Conservation (phyloP, 1,284 basidiomycete genomes). For the Irpex sp. region DNA sequence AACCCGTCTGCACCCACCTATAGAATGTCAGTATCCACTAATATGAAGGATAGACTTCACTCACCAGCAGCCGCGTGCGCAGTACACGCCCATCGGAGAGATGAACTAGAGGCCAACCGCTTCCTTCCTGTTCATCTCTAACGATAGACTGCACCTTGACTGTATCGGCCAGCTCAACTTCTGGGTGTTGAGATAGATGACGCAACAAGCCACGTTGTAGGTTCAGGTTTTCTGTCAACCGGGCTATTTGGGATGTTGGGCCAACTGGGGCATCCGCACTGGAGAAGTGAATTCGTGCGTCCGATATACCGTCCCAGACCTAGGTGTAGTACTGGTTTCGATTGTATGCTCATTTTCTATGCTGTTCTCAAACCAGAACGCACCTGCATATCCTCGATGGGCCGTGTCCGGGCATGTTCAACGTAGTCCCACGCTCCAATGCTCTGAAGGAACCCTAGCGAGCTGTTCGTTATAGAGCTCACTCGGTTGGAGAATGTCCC, state of each 20-base stretch:
- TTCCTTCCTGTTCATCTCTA: conserved; percentile 37
- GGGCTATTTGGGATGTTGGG: conserved; percentile 46
- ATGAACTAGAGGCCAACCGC: conserved; percentile 71
- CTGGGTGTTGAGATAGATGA: conserved; percentile 39
- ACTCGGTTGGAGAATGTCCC: conserved; percentile 82
- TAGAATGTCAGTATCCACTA: conserved; percentile 3
- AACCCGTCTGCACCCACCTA: conserved; percentile 94
- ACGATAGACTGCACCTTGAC: conserved; percentile 64
- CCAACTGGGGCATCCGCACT: conserved; percentile 40
- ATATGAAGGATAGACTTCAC: conserved; percentile 16
- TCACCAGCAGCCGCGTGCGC: conserved; percentile 68
- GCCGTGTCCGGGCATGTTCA: conserved; percentile 63
- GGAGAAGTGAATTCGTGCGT: conserved; percentile 72
- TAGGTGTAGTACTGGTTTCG: conserved; percentile 23
- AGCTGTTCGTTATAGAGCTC: conserved; percentile 82
- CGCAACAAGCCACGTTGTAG: conserved; percentile 77
- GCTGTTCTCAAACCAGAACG: conserved; percentile 10
- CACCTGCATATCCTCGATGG: conserved; percentile 84
- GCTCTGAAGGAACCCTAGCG: conserved; percentile 68
- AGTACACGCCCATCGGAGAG: conserved; percentile 59
- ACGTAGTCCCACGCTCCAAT: conserved; percentile 82
- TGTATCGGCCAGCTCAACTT: conserved; percentile 56
- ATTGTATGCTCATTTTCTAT: not conserved
- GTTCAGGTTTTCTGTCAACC: conserved; percentile 87
- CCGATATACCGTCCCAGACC: conserved; percentile 89